Evolutionary conservation across 768 basidiomycete species (phyloP).

Genomic region (Boletus pseudo-olivaceus): DNA sequence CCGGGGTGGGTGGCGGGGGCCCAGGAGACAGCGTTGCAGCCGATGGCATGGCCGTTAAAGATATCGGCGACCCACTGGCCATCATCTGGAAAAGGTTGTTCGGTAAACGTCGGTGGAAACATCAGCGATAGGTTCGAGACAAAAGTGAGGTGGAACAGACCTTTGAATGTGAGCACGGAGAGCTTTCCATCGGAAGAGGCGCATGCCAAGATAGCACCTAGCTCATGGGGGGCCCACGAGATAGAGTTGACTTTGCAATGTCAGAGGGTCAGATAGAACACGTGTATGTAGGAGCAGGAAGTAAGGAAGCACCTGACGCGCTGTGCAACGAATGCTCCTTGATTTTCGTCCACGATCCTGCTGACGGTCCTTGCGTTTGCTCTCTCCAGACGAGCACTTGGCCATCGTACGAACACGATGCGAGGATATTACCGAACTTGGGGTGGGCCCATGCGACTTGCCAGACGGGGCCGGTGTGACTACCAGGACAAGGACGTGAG

Average conservation of each 20-base stretch:
- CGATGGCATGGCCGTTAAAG: constrained; percentile 93
- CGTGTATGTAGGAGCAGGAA: constrained; percentile 16
- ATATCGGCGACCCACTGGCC: constrained; percentile 95
- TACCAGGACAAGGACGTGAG: constrained; percentile 28
- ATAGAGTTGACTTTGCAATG: constrained; percentile 83
- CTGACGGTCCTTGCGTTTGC: constrained; percentile 47
- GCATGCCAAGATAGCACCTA: constrained; percentile 94
- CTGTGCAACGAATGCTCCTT: constrained; percentile 94
- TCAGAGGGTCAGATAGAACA: constrained; percentile 1
- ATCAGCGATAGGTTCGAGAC: neutral
- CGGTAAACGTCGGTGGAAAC: neutral
- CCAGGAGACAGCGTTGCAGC: constrained; percentile 98
- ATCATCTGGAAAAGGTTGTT: constrained; percentile 59
- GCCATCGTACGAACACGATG: constrained; percentile 98
- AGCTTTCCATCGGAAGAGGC: constrained; percentile 97
- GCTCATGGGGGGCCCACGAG: constrained; percentile 98
- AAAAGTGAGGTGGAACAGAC: constrained; percentile 43
- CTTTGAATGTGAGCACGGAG: constrained; percentile 95
- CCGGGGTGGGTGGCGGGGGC: constrained; percentile 88
- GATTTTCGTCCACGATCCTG: constrained; percentile 84
- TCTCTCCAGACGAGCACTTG: constrained; percentile 99
- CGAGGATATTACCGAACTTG: constrained; percentile 93
- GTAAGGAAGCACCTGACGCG: constrained; percentile 78
- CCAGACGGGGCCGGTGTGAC: constrained; percentile 98
- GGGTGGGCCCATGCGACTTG: constrained; percentile 98